Conservation (phyloP, 768 basidiomycete species). For the Trichaptum fuscoviolaceum region DNA sequence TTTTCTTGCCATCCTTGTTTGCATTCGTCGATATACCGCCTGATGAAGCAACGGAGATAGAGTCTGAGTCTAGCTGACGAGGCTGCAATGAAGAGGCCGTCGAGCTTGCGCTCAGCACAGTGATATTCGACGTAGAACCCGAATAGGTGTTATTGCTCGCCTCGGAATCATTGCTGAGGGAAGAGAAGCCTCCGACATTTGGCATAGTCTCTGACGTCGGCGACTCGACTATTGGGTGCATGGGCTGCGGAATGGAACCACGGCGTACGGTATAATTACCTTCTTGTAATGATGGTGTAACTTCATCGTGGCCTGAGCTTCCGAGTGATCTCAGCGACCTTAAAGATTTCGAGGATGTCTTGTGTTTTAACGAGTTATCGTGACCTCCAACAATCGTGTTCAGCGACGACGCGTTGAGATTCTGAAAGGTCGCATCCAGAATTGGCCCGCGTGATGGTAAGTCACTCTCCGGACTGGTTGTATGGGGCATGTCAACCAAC, state of each 20-base stretch:
- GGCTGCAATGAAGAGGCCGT: constrained; percentile 10
- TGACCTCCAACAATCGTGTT: neutral
- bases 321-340: neutral
- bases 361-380: neutral
- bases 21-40: neutral
- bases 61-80: constrained; percentile 14
- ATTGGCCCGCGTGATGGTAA: neutral
- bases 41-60: constrained; percentile 14
- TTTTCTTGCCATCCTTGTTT: constrained; percentile 3
- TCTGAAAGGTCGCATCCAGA: neutral
- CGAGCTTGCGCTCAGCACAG: constrained; percentile 5
- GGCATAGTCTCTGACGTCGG: constrained; percentile 27
- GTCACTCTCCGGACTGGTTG: neutral
- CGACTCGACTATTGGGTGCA: constrained; percentile 39
- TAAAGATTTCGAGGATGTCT: neutral
- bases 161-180: neutral
- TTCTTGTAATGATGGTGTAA: neutral
- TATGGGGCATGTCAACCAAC: constrained; percentile 2
- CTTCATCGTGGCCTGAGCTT: neutral
- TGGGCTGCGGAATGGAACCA: constrained; percentile 7
- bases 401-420: neutral
- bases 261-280: neutral
- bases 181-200: neutral
- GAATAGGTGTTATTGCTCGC: constrained; percentile 18
- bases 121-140: constrained; percentile 17